phyloP scores from a whole-genome alignment of 2,329 filamentous ascomycete genomes.

The Colletotrichum kahawae region DNA sequence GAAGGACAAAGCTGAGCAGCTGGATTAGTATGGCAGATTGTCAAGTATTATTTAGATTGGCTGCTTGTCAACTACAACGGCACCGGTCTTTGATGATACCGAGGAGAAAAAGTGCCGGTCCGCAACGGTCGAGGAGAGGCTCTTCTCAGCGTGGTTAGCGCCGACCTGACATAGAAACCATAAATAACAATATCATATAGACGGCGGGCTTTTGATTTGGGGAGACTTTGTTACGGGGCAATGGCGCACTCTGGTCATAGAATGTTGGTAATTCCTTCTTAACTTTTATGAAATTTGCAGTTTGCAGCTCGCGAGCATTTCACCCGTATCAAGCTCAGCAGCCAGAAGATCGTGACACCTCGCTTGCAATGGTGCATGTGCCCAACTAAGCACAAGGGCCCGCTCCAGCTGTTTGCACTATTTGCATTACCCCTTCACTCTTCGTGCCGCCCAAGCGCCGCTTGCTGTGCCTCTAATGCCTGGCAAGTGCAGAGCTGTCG shows the following conservation, averaged over 20 bases:
- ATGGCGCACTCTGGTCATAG: neutral
- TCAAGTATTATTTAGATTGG: neutral
- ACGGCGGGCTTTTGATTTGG: neutral
- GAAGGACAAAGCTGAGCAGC: constrained; percentile 42
- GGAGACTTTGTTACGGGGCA: neutral
- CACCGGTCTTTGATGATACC: neutral
- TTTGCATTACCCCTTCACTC: neutral
- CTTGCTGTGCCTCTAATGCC: neutral
- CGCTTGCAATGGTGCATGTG: neutral
- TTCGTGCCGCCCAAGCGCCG: neutral
- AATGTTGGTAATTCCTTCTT: neutral
- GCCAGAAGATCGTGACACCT: neutral
- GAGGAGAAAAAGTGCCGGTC: neutral
- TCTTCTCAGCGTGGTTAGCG: neutral
- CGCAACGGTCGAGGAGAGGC: neutral
- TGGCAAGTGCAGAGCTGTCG: neutral
- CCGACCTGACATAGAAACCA: neutral
- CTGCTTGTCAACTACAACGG: neutral
- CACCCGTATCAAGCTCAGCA: neutral
- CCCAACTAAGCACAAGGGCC: neutral
- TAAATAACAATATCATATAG: neutral
- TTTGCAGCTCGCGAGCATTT: neutral
- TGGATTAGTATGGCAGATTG: constrained; percentile 30
- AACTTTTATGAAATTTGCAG: neutral
- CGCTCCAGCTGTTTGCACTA: neutral